Conservation (phyloP, 176 grass and related monocot species). For the Themeda triandra region DNA sequence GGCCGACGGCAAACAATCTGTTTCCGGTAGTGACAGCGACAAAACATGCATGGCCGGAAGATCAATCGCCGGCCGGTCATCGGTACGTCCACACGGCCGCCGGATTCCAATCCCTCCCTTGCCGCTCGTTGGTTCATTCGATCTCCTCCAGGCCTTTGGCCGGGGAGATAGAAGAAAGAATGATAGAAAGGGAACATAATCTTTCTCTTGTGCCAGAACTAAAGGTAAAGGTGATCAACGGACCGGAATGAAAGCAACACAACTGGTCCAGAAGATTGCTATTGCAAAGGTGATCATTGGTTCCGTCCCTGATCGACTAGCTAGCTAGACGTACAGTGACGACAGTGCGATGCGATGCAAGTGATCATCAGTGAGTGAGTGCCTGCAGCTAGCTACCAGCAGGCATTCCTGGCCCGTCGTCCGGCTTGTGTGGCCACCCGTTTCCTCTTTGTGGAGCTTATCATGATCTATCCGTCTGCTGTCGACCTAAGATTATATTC, state of each 20-base stretch:
- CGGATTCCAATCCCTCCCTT: neutral
- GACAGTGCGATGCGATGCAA: neutral
- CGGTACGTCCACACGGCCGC: neutral
- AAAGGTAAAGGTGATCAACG: neutral
- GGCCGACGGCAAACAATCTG: too few relatives aligned
- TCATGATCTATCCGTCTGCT: neutral
- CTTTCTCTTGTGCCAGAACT: neutral
- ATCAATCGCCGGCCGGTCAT: neutral
- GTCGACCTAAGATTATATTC: constrained; percentile 20
- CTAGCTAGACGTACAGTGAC: neutral
- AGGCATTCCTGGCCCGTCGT: neutral
- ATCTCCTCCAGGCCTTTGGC: neutral
- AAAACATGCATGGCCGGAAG: too few relatives aligned
- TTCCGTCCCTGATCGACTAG: neutral
- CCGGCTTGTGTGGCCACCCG: neutral
- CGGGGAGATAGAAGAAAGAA: neutral
- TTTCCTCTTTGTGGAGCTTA: neutral
- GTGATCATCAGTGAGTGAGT: neutral
- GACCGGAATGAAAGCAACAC: neutral
- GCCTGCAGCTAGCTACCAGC: neutral
- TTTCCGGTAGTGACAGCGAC: too few relatives aligned
- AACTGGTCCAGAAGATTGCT: neutral
- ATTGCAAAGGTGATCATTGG: neutral
- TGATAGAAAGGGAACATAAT: neutral
- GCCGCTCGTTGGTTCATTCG: neutral